Base-by-base conservation (phyloP, 495 filamentous ascomycete genomes). In the Darksidea phi region DNA sequence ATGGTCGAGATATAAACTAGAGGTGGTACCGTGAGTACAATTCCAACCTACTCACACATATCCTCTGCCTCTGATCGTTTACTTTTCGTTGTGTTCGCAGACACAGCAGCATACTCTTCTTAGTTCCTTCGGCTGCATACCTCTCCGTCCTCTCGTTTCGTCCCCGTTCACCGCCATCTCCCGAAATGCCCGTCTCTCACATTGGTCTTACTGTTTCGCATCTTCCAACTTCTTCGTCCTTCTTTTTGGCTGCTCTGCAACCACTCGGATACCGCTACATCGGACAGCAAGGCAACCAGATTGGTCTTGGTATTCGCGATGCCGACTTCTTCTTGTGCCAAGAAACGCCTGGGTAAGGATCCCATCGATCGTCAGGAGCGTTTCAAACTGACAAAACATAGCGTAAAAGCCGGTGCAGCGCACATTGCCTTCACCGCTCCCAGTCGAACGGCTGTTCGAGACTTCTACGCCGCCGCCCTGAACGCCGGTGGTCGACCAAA, bases 231-330 rank as follows among this genome's bases (percentile, higher is more conserved):
- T 86, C 89, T 7, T 85, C 84, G 43, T 92, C 88, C 1, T 93
- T 92, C 77, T 95, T 88, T 73, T 81, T 91, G 4, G 80, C 86
- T 59, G 81, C 90, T 65, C 76, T 86, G 46, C 85, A 88, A 60
- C 88, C 90, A 0, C 77, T 95, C 18, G 88, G 88, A 20, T 85
- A 94, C 56, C 80, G 80, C 49, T 95, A 83, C 71, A 79, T 91
- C 37, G 72, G 73, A 11, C 66, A 72, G 32, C 71, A 71, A 48
- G 72, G 74, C 17, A 66, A 79, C 54, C 69, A 73, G 26, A 81
- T 85, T 67, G 83, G 81, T 17, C 80, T 86, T 64, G 84, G 84
- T 17, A 78, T 77, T 20, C 73, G 79, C 26, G 79, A 78, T 21
- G 79, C 81, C 20, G 82, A 84, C 61, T 84, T 85, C 65, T 85